These are phyloP conservation scores for Catunica adiposa DNA, from an alignment of 2,329 filamentous ascomycete species.

Conservation along the genomic window DNA sequence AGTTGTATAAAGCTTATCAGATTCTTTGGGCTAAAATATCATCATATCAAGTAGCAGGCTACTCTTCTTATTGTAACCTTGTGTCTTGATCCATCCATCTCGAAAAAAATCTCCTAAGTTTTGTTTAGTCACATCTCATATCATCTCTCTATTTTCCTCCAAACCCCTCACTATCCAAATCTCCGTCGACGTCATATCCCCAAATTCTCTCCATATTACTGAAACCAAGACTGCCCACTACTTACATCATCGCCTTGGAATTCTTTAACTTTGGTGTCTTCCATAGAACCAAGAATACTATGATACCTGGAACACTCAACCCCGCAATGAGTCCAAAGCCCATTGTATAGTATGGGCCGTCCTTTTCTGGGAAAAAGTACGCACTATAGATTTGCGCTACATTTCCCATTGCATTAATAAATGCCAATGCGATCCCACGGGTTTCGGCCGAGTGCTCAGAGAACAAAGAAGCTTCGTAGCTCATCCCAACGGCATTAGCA, in stretches of 20 bases:
- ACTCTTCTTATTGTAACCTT: too few species aligned
- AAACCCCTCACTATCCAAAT: neutral
- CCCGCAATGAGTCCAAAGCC: conserved; percentile 22
- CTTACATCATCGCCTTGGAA: neutral
- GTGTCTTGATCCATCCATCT: too few species aligned
- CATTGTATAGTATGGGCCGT: conserved; percentile 32
- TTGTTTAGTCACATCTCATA: neutral
- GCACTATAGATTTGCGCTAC: conserved; percentile 39
- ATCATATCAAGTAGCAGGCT: too few species aligned
- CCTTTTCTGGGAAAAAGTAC: conserved; percentile 32
- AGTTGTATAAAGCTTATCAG: too few species aligned
- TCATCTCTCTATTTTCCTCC: neutral
- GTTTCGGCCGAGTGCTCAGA: conserved; percentile 31
- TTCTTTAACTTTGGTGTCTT: neutral
- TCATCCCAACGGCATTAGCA: conserved; percentile 33
- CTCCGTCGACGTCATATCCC: neutral
- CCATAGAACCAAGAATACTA: neutral
- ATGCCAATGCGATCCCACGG: conserved; percentile 30
- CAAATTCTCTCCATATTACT: neutral
- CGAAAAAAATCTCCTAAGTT: too few species aligned
- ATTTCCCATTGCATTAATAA: conserved; percentile 39
- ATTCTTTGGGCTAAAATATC: too few species aligned
- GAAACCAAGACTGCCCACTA: neutral
- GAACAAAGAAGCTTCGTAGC: conserved; percentile 36
- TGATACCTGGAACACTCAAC: conserved; percentile 1